phyloP scores from a whole-genome alignment of 305 asterid genomes.

The Fraxinus velutina region DNA sequence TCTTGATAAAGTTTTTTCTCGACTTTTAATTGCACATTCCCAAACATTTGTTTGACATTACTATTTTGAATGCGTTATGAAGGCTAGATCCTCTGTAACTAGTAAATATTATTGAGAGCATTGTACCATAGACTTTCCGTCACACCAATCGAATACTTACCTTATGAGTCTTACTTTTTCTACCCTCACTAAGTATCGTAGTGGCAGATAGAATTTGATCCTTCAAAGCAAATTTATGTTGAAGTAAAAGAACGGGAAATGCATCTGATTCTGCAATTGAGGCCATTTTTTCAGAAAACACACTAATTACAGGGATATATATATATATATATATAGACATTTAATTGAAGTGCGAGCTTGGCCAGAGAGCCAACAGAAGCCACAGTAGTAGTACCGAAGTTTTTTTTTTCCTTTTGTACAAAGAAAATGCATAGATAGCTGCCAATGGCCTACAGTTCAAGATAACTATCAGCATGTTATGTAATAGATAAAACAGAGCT shows the following conservation, averaged over 20 bases:
- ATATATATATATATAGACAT: background rate
- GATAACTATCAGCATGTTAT: background rate
- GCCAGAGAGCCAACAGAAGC: background rate
- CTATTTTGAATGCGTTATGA: background rate
- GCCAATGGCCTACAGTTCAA: conserved; percentile 21
- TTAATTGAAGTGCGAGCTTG: background rate
- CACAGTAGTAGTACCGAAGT: background rate
- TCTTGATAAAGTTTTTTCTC: background rate
- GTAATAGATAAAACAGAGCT: background rate
- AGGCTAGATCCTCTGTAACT: background rate
- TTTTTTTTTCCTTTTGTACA: background rate
- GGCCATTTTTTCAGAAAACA: background rate
- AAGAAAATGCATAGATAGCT: background rate
- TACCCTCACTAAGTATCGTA: background rate
- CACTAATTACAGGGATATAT: background rate
- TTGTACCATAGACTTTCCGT: background rate
- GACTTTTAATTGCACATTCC: background rate
- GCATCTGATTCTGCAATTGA: background rate
- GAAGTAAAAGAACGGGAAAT: background rate
- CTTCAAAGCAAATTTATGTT: background rate
- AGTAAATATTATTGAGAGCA: background rate
- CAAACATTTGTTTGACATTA: background rate
- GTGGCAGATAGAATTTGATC: background rate
- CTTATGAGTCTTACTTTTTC: too few relatives aligned
- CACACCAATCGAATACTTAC: background rate